These are phyloP conservation scores for Cyclanthera cordifolia DNA, from an alignment of 306 rosid genomes.

Conservation along the genomic window DNA sequence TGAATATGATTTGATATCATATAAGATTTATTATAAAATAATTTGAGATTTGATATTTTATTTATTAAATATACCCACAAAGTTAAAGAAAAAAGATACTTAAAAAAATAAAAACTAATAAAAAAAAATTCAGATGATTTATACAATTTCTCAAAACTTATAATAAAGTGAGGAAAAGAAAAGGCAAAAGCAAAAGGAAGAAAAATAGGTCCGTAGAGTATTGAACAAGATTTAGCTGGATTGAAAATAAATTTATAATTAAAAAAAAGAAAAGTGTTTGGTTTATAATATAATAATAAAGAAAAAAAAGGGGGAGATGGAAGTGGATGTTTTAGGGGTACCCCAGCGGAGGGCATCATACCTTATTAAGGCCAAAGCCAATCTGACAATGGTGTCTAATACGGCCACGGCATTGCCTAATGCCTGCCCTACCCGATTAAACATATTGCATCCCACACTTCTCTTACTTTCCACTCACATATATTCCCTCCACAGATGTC, in stretches of 20 bases:
- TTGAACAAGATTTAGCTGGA: not conserved
- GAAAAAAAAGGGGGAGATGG: constrained; percentile 9
- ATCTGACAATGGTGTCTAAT: constrained; percentile 28
- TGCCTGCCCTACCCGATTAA: constrained; percentile 23
- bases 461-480: not conserved
- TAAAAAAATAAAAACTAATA: not conserved
- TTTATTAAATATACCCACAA: too few relatives aligned
- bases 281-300: not conserved
- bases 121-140: too few relatives aligned
- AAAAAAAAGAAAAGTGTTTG: not conserved
- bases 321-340: constrained; percentile 13
- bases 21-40: too few relatives aligned
- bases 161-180: not conserved
- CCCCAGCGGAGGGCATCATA: constrained; percentile 8
- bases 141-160: too few relatives aligned
- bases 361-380: constrained; percentile 14
- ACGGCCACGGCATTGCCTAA: constrained; percentile 22
- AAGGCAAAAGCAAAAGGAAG: not conserved
- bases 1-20: too few relatives aligned
- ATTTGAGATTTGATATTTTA: too few relatives aligned
- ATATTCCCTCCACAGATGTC: not conserved
- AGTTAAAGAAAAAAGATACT: too few relatives aligned
- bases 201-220: not conserved
- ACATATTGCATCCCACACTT: not conserved
- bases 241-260: not conserved